These are phyloP conservation scores for Gracilaria caudata DNA, from an alignment of 23 red algal genomes.

Conservation along the genomic window DNA sequence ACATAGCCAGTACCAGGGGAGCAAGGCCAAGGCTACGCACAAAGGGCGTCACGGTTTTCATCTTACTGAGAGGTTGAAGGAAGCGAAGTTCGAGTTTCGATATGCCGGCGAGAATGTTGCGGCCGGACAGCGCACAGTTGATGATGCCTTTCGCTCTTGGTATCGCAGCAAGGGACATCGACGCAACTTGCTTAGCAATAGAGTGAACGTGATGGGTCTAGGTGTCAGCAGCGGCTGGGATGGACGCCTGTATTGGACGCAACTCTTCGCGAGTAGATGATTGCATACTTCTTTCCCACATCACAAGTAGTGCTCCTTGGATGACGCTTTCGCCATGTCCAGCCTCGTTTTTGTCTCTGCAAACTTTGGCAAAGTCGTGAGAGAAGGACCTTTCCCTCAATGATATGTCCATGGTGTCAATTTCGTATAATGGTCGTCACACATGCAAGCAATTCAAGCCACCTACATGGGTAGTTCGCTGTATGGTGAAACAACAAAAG, in stretches of 20 bases:
- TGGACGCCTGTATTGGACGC: constrained; percentile 61
- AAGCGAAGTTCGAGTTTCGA: constrained; percentile 16
- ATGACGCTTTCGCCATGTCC: too few relatives aligned
- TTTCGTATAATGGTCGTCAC: too few relatives aligned
- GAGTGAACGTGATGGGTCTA: constrained; percentile 36
- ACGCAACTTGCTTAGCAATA: constrained; percentile 22
- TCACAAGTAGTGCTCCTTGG: too few relatives aligned
- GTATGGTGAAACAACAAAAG: too few relatives aligned
- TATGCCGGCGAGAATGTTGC: constrained; percentile 59
- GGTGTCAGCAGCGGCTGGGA: constrained; percentile 32
- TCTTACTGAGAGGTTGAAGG: constrained; percentile 31
- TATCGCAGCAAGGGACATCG: constrained; percentile 35
- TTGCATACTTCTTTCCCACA: neutral
- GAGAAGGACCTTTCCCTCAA: too few relatives aligned
- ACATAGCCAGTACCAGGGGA: constrained; percentile 22
- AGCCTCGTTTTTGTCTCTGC: too few relatives aligned
- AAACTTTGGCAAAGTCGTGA: too few relatives aligned
- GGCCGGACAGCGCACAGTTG: constrained; percentile 14
- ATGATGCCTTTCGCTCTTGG: constrained; percentile 31
- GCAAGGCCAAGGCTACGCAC: constrained; percentile 18
- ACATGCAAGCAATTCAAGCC: too few relatives aligned
- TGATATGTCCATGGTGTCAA: too few relatives aligned
- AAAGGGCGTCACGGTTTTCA: constrained; percentile 27
- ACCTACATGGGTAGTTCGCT: too few relatives aligned
- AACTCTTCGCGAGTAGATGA: constrained; percentile 47